phyloP scores from a whole-genome alignment of 2,329 filamentous ascomycete species.

The Cucurbitaria berberidis region DNA sequence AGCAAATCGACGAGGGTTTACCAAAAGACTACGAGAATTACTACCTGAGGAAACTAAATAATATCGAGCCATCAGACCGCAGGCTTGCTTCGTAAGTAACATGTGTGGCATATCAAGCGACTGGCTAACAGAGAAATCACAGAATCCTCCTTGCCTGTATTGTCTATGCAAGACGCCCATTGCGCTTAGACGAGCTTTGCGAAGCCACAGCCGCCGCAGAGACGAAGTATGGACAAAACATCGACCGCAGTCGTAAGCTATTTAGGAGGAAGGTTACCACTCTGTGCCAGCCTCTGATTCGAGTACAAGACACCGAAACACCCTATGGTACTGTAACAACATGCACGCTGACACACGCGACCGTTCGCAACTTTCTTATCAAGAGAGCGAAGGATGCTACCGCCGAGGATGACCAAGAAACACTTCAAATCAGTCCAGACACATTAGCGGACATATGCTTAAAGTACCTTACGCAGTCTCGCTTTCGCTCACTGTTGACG shows the following conservation, averaged over 20 bases:
- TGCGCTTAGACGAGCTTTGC: slow-evolving; percentile 2
- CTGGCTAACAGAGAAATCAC: not conserved
- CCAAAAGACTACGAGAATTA: slow-evolving; percentile 3
- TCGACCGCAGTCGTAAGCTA: not conserved
- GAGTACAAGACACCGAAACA: slow-evolving; percentile 1
- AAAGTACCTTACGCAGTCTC: slow-evolving; percentile 2
- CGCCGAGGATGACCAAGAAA: not conserved
- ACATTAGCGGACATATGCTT: not conserved
- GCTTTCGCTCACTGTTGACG: not conserved
- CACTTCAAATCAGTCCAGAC: not conserved
- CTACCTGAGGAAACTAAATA: slow-evolving; percentile 1
- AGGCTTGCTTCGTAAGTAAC: not conserved
- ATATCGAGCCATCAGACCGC: not conserved
- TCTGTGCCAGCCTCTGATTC: not conserved
- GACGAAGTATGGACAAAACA: not conserved
- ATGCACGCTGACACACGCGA: slow-evolving; percentile 1
- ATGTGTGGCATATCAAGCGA: not conserved
- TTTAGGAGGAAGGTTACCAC: not conserved
- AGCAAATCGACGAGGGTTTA: not conserved
- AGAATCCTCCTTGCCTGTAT: slow-evolving; percentile 1
- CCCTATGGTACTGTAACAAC: not conserved
- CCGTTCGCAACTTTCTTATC: not conserved
- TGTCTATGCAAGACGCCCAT: slow-evolving; percentile 1
- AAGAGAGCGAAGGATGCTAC: not conserved
- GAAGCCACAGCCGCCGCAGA: not conserved